Evolutionary conservation across 352 stramenopile genomes (phyloP).

Genomic region (Elongisporangium undulatum): DNA sequence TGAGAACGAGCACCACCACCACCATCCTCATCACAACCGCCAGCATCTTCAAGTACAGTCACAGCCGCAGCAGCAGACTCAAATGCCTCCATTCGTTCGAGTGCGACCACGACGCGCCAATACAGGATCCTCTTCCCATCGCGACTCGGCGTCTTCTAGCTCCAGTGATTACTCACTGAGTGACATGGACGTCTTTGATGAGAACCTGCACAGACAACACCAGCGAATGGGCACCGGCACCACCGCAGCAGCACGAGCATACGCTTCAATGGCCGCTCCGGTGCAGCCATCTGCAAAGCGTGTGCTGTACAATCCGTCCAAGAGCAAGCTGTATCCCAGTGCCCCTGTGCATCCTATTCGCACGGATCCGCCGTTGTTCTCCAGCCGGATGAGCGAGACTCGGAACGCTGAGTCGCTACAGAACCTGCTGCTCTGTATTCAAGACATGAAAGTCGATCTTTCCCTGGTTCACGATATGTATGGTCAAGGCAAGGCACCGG

Average conservation of each 20-base stretch:
- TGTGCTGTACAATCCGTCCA: too few species aligned
- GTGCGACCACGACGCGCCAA: slow-evolving; percentile 1
- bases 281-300: too few species aligned
- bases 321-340: too few species aligned
- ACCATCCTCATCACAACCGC: not conserved
- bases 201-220: not conserved
- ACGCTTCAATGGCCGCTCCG: too few species aligned
- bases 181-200: slow-evolving; percentile 53
- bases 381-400: too few species aligned
- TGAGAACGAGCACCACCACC: not conserved
- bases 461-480: slow-evolving; percentile 21
- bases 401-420: slow-evolving; percentile 15
- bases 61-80: not conserved
- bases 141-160: slow-evolving; percentile 25
- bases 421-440: slow-evolving; percentile 46
- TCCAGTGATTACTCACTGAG: slow-evolving; percentile 60
- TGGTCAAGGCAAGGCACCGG: slow-evolving; percentile 1
- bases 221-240: too few species aligned
- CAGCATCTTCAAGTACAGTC: slow-evolving; percentile 1
- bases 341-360: too few species aligned
- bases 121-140: too few species aligned
- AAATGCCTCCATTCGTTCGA: too few species aligned
- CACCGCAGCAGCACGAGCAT: too few species aligned
- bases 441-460: slow-evolving; percentile 47
- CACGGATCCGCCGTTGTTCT: too few species aligned